phyloP scores from a whole-genome alignment of 257 asterid species.

The Handroanthus guayacan region DNA sequence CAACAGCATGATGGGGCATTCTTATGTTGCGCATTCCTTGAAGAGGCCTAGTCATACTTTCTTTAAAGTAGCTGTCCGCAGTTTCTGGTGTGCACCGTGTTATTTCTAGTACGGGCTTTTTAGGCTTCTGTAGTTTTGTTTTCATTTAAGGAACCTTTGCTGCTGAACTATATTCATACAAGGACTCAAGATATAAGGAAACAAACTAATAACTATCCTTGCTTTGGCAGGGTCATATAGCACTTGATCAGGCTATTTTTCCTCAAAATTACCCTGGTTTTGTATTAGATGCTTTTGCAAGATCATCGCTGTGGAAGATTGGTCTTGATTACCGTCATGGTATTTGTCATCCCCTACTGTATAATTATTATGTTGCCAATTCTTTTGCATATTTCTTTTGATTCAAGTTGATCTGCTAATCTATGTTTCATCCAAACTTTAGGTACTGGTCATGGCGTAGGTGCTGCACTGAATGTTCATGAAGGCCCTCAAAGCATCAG shows the following conservation, averaged over 20 bases:
- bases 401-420: slow-evolving; percentile 22
- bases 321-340: slow-evolving; percentile 99
- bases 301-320: slow-evolving; percentile 92
- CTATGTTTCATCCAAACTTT: slow-evolving; percentile 29
- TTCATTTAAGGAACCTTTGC: slow-evolving; percentile 26
- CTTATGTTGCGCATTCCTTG: slow-evolving; percentile 5
- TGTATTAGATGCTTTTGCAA: slow-evolving; percentile 93
- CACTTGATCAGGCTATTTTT: slow-evolving; percentile 92
- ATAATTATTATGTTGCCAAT: neutral
- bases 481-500: slow-evolving; percentile 99
- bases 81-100: slow-evolving; percentile 18
- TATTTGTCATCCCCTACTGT: slow-evolving; percentile 39
- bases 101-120: slow-evolving; percentile 15
- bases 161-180: slow-evolving; percentile 10
- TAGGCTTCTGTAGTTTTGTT: slow-evolving; percentile 8
- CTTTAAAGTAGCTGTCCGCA: neutral
- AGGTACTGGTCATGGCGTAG: slow-evolving; percentile 99
- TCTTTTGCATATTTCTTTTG: slow-evolving; percentile 15
- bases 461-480: slow-evolving; percentile 97
- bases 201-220: slow-evolving; percentile 23
- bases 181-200: slow-evolving; percentile 10
- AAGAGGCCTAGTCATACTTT: neutral
- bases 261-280: slow-evolving; percentile 98
- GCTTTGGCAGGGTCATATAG: slow-evolving; percentile 89
- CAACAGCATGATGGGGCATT: neutral